Evolutionary conservation across 2,329 filamentous ascomycete genomes (phyloP), one percentile per base, ranked within the genome.

Genomic region (Mollisia scopiformis): DNA sequence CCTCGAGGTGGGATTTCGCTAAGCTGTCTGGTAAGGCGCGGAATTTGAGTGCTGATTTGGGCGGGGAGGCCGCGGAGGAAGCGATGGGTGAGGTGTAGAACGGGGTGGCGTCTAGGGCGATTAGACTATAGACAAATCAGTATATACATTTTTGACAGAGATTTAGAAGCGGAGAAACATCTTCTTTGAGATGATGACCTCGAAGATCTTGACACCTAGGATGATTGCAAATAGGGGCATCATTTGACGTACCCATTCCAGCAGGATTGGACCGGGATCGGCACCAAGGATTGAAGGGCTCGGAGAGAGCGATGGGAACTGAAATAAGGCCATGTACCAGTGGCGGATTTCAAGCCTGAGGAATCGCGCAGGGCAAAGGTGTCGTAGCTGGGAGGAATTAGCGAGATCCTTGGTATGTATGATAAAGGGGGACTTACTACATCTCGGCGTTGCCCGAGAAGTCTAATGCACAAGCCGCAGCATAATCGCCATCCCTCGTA

Each of bases 11-110:
- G 27, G 78, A 69, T 7, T 74, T 69, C 2, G 85, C 85, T 1
- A 94, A 82, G 3, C 80, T 82, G 69, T 91, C 88, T 0, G 84
- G 71, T 23, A 90, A 79, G 4, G 81, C 88, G 10, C 89, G 84
- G 73, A 91, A 91, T n/a, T 76, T 78, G 0, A 91, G 64, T 3
- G 74, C 66, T 0, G 65, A 55, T 6, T 55, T 50, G 4, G 66
- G 49, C 2, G 23, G 19, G n/a, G 51, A 6, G 14, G 25, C 1
- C 2, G 10, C 3, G 21, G 52, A 31, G 33, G 35, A 19, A 33
- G 31, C 3, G 39, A 43, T 5, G 35, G 53, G 6, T 7, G 35
- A 59, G 13, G 35, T 62, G 57, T 84, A 80, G 69, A 88, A 88
- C 0, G 85, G 83, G 8, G 77, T 76, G 0, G 84, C 80, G 23